Evolutionary conservation across 495 filamentous ascomycete genomes (phyloP), one percentile per base, ranked within the genome.

Genomic region (Recurvomyces mirabilis): DNA sequence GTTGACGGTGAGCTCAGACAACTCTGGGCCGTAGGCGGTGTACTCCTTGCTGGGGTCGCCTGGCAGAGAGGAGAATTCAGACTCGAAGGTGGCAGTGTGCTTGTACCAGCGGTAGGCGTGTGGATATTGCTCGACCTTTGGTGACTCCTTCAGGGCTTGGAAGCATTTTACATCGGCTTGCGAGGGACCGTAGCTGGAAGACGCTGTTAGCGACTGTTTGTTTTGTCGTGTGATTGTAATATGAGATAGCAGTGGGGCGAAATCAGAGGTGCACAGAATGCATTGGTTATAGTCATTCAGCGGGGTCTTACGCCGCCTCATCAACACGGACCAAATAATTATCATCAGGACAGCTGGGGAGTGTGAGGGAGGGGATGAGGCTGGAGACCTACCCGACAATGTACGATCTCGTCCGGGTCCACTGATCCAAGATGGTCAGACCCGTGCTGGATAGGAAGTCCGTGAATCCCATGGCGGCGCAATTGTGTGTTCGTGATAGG

Each of bases 281-380:
- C 83, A 70, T 73, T 77, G 72, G 75, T 72, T 88, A 19, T 30
- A 87, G 74, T 89, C 88, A 79, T 77, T 62, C 73, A 70, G 75
- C 82, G 83, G 79, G 81, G 82, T 93, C 87, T 94, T 94, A 87
- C 86, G 73, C 79, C 87, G 81, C 81, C 82, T 94, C 84, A 79
- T 87, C 74, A 94, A 94, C 87, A 94, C 87, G 87, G 88, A 94
- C 88, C 85, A 93, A 86, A 79, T 62, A 76, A 57, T 75, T 77
- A n/a, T 91, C 86, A 93, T 93, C 86, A 91, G 75, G 59, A 63
- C 64, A 66, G 45, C 44, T 20, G 26, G 32, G 25, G 17, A 21
- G 44, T 25, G 32, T 23, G 21, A 39, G 25, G 39, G 29, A 33
- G 39, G 39, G 38, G 37, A n/a, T 15, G 12, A 22, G 20, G 19